Conservation (phyloP, 305 asterid genomes). For the Caryopteris hybrid region DNA sequence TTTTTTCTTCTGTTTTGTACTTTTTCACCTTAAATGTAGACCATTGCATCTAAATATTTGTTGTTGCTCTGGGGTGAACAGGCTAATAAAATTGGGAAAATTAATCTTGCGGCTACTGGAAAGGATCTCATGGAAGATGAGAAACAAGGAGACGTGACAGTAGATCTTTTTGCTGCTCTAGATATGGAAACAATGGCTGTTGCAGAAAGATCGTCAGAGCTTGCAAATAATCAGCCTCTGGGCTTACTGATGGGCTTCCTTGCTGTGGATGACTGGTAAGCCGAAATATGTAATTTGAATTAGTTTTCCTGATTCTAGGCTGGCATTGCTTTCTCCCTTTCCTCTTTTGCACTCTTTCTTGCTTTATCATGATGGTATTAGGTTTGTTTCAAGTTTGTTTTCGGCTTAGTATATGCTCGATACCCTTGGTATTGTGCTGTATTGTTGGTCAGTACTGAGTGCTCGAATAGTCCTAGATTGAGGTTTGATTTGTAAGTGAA, state of each 20-base stretch:
- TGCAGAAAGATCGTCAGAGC: constrained; percentile 72
- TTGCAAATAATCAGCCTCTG: constrained; percentile 76
- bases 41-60: constrained; percentile 11
- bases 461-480: background rate
- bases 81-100: constrained; percentile 97
- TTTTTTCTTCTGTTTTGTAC: background rate
- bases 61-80: constrained; percentile 31
- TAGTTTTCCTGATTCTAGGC: constrained; percentile 3
- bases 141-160: constrained; percentile 93
- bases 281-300: constrained; percentile 19
- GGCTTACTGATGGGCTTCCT: constrained; percentile 96
- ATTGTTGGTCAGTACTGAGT: background rate
- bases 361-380: constrained; percentile 13
- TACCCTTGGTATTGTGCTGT: background rate
- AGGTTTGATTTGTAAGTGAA: background rate
- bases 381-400: background rate
- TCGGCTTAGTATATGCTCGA: background rate
- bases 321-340: background rate
- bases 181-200: constrained; percentile 78
- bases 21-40: background rate
- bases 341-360: background rate
- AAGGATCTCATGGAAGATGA: constrained; percentile 99
- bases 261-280: constrained; percentile 93
- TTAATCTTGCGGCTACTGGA: constrained; percentile 99
- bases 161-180: constrained; percentile 85